These are phyloP conservation scores for Xylaria longipes DNA, from an alignment of 495 filamentous ascomycete species.

Conservation along the genomic window DNA sequence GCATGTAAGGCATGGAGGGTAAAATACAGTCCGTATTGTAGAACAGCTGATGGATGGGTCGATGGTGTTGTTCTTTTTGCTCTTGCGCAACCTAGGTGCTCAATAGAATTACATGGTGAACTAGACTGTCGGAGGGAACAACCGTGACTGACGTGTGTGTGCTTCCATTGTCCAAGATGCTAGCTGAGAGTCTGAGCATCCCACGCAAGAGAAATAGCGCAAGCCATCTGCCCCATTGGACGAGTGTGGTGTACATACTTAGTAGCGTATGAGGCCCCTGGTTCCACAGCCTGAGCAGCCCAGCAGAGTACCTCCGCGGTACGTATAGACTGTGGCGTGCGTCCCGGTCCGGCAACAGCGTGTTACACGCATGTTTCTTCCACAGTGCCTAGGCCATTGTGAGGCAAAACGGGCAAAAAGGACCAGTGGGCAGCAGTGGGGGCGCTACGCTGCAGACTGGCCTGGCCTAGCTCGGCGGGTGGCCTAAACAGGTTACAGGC, in stretches of 20 bases:
- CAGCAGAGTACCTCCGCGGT: slow-evolving; percentile 17
- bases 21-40: background rate
- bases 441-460: background rate
- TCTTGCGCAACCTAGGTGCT: background rate
- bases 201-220: slow-evolving; percentile 23
- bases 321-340: slow-evolving; percentile 9
- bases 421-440: slow-evolving; percentile 6
- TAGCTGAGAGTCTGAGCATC: slow-evolving; percentile 10
- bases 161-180: background rate
- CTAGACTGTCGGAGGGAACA: background rate
- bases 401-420: slow-evolving; percentile 15
- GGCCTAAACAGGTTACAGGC: background rate
- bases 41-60: slow-evolving; percentile 11
- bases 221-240: slow-evolving; percentile 19
- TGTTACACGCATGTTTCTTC: slow-evolving; percentile 28
- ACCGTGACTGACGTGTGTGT: background rate
- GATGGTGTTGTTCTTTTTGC: background rate
- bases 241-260: background rate
- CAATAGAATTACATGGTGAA: background rate
- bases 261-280: background rate
- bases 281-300: slow-evolving; percentile 8
- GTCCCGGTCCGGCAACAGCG: slow-evolving; percentile 17
- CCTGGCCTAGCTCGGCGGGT: slow-evolving; percentile 17
- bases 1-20: slow-evolving; percentile 6
- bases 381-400: slow-evolving; percentile 22